These are phyloP conservation scores for Arthrinium puccinioides DNA, from an alignment of 2,329 filamentous ascomycete species.

Conservation along the genomic window DNA sequence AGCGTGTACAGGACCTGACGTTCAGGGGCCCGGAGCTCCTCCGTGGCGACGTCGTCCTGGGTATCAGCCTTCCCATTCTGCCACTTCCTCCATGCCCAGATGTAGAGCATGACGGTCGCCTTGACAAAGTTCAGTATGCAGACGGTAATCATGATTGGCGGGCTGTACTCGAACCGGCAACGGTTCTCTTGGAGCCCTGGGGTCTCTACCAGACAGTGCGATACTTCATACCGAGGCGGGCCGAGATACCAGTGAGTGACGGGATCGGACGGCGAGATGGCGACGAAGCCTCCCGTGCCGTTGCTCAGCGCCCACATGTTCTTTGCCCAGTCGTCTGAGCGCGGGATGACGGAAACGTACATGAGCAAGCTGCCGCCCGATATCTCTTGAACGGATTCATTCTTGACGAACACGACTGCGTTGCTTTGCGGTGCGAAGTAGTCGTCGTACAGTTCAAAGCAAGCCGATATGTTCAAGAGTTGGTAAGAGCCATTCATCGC, in stretches of 20 bases:
- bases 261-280: slow-evolving; percentile 3
- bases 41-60: neutral
- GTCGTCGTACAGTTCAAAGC: slow-evolving; percentile 11
- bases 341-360: slow-evolving; percentile 10
- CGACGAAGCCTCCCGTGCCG: slow-evolving; percentile 5
- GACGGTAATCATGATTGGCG: slow-evolving; percentile 12
- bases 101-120: slow-evolving; percentile 9
- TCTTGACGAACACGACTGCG: slow-evolving; percentile 11
- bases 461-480: slow-evolving; percentile 7
- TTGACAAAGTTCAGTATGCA: slow-evolving; percentile 15
- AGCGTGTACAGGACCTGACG: slow-evolving; percentile 14
- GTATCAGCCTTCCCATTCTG: slow-evolving; percentile 2
- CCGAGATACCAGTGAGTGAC: slow-evolving; percentile 14
- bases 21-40: neutral
- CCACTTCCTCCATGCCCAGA: slow-evolving; percentile 10
- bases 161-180: slow-evolving; percentile 17
- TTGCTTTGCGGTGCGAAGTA: slow-evolving; percentile 12
- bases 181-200: slow-evolving; percentile 1
- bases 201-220: slow-evolving; percentile 16
- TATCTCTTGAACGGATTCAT: slow-evolving; percentile 3
- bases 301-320: slow-evolving; percentile 19
- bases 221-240: slow-evolving; percentile 12
- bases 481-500: slow-evolving; percentile 7
- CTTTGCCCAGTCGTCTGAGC: slow-evolving; percentile 16
- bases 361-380: slow-evolving; percentile 10